Evolutionary conservation across 306 rosid genomes (phyloP).

Genomic region (Gleditsia sinensis): DNA sequence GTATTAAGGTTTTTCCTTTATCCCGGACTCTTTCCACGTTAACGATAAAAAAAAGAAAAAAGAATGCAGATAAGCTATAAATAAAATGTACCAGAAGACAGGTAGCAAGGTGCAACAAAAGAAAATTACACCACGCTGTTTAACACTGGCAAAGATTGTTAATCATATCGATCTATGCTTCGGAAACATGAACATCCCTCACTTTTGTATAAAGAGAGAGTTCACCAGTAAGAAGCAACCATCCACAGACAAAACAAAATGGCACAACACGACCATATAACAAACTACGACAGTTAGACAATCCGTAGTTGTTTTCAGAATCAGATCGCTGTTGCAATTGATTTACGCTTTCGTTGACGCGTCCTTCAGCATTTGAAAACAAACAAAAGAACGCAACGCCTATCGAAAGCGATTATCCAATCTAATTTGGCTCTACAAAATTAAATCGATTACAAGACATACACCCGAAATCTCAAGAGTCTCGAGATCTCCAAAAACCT

Average conservation of each 20-base stretch:
- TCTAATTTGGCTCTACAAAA: rapidly evolving
- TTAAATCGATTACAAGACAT: neutral
- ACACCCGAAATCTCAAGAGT: neutral
- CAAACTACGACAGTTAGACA: slow-evolving; percentile 35
- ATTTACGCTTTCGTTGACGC: slow-evolving; percentile 92
- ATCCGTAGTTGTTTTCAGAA: slow-evolving; percentile 28
- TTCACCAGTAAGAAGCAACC: slow-evolving; percentile 90
- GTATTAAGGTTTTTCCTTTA: too few species aligned
- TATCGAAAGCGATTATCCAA: slow-evolving; percentile 63
- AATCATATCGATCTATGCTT: slow-evolving; percentile 56
- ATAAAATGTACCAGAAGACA: slow-evolving; percentile 78
- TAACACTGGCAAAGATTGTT: slow-evolving; percentile 52
- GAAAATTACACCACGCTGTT: slow-evolving; percentile 62
- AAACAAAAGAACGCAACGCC: slow-evolving; percentile 80
- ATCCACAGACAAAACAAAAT: neutral
- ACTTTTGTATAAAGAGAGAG: slow-evolving; percentile 39
- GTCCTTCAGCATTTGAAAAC: slow-evolving; percentile 55
- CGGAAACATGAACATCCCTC: slow-evolving; percentile 85
- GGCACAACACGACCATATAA: slow-evolving; percentile 44
- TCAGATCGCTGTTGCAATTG: slow-evolving; percentile 35
- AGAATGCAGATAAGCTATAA: too few species aligned
- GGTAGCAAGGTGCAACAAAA: slow-evolving; percentile 64
- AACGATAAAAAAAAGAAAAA: too few species aligned
- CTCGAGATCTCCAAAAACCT: too few species aligned
- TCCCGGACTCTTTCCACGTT: too few species aligned